Percentiles rank a stretch among this genome's conserved stretches.
Evolutionary conservation across 129 eudicot genomes (phyloP).

Genomic region (Erigeron canadensis): DNA sequence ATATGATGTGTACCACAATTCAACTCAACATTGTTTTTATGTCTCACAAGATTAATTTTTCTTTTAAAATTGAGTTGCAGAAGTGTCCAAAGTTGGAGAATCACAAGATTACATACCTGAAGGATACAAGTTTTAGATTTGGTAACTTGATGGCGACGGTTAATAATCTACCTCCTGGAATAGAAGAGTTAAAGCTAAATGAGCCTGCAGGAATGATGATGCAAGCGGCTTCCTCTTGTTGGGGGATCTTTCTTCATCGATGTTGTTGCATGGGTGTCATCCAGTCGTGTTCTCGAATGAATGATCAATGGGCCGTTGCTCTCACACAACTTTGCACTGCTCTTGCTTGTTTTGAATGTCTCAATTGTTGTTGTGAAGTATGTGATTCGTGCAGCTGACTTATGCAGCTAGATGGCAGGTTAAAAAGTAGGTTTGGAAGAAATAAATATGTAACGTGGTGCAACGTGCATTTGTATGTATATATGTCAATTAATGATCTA

Average conservation of each 20-base stretch:
- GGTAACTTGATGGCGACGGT: constrained; percentile 70
- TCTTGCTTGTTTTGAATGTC: constrained; percentile 80
- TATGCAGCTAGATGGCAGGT: constrained; percentile 17
- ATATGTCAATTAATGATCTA: not conserved
- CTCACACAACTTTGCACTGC: constrained; percentile 70
- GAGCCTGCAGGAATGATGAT: constrained; percentile 63
- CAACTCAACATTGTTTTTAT: not conserved
- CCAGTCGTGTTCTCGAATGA: constrained; percentile 46
- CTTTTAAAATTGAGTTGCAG: constrained; percentile 32
- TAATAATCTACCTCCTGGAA: constrained; percentile 53
- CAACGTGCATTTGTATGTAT: constrained; percentile 1
- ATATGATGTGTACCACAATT: not conserved
- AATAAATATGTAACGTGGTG: not conserved
- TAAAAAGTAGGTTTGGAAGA: not conserved
- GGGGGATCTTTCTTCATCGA: constrained; percentile 42
- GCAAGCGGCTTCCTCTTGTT: constrained; percentile 60
- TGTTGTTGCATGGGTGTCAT: constrained; percentile 77
- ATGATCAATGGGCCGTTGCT: constrained; percentile 65
- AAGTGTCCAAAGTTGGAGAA: constrained; percentile 35
- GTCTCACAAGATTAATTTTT: not conserved
- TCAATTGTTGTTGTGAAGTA: constrained; percentile 65
- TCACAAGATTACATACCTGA: constrained; percentile 39
- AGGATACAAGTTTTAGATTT: constrained; percentile 56
- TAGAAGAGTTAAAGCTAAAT: constrained; percentile 41
- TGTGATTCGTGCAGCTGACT: constrained; percentile 49